These are phyloP conservation scores for Epichloe gansuensis DNA, from an alignment of 2,329 filamentous ascomycete species.

Conservation along the genomic window DNA sequence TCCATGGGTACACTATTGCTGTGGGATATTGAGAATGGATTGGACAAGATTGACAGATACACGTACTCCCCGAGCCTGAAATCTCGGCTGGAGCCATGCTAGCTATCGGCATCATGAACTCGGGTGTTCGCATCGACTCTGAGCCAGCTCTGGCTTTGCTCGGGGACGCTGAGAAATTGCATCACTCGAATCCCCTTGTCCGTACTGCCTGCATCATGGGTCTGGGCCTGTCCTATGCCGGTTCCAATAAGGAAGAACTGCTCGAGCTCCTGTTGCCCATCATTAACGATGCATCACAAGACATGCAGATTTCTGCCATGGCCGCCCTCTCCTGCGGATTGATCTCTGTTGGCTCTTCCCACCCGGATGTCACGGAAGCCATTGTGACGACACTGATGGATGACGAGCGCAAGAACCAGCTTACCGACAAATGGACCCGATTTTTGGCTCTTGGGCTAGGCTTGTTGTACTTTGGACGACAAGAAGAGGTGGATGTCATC, in stretches of 20 bases:
- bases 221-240: constrained; percentile 85
- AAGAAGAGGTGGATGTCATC: constrained; percentile 98
- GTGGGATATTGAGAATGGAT: constrained; percentile 85
- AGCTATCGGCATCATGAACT: constrained; percentile 92
- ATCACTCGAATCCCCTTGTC: constrained; percentile 65
- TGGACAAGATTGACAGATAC: constrained; percentile 91
- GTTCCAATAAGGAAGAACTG: constrained; percentile 84
- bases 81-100: constrained; percentile 88
- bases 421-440: constrained; percentile 97
- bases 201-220: constrained; percentile 88
- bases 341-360: constrained; percentile 84
- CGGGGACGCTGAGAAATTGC: constrained; percentile 66
- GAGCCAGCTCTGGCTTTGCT: constrained; percentile 85
- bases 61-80: constrained; percentile 70
- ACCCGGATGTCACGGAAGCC: constrained; percentile 81
- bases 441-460: constrained; percentile 93
- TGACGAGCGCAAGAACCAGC: constrained; percentile 76
- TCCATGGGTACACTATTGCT: constrained; percentile 84
- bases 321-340: constrained; percentile 83
- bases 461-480: constrained; percentile 86
- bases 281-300: constrained; percentile 68
- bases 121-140: constrained; percentile 76
- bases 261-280: constrained; percentile 76
- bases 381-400: constrained; percentile 90
- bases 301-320: constrained; percentile 96